These are phyloP conservation scores for Schizosaccharomyces osmophilus DNA, from an alignment of 805 yeast species.

Conservation along the genomic window DNA sequence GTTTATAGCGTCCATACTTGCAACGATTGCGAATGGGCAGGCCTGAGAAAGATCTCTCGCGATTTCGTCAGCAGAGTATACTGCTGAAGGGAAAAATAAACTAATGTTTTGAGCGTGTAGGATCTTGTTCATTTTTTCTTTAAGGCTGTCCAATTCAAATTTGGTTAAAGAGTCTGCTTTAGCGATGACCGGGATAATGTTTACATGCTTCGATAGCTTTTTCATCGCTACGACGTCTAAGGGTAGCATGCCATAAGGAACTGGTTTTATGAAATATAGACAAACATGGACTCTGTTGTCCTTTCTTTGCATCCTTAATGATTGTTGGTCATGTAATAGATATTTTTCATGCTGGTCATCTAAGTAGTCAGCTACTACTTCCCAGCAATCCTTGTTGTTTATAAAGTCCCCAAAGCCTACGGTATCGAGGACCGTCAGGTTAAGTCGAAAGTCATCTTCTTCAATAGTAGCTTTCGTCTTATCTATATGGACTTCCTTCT, in stretches of 20 bases:
- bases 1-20: conserved; percentile 28
- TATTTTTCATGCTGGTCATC: conserved; percentile 52
- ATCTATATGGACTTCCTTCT: conserved; percentile 18
- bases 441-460: conserved; percentile 35
- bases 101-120: conserved; percentile 31
- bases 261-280: conserved; percentile 55
- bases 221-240: conserved; percentile 54
- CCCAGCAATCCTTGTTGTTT: conserved; percentile 43
- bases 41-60: conserved; percentile 11
- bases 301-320: conserved; percentile 24
- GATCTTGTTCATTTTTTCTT: conserved; percentile 12
- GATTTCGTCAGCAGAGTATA: conserved; percentile 16
- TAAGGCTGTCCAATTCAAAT: conserved; percentile 30
- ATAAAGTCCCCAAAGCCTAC: conserved; percentile 54
- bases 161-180: conserved; percentile 54
- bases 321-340: conserved; percentile 59
- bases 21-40: conserved; percentile 51
- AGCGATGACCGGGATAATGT: conserved; percentile 58
- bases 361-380: conserved; percentile 42
- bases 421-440: conserved; percentile 43
- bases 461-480: conserved; percentile 25
- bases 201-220: conserved; percentile 44
- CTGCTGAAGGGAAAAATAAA: conserved; percentile 27
- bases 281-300: conserved; percentile 70
- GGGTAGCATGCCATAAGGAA: conserved; percentile 33